phyloP scores from a whole-genome alignment of 1,139 yeast species.

The Yamadazyma dendronema region DNA sequence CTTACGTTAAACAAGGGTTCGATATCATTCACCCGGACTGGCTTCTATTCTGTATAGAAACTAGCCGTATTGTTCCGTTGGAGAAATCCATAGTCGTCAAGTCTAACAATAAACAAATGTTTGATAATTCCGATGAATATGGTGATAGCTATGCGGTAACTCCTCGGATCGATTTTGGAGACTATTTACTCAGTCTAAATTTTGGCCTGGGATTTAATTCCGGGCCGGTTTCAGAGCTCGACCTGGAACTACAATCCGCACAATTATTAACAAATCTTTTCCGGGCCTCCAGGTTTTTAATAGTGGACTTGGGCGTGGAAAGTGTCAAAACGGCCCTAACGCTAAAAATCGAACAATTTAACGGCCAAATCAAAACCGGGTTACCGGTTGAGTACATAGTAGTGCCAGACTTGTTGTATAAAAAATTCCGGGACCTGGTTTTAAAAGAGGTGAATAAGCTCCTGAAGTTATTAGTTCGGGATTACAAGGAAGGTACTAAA shows the following conservation, averaged over 20 bases:
- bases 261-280: constrained; percentile 7
- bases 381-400: constrained; percentile 11
- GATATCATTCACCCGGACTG: constrained; percentile 69
- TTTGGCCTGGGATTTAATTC: neutral
- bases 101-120: constrained; percentile 12
- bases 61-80: constrained; percentile 42
- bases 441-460: constrained; percentile 6
- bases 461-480: constrained; percentile 6
- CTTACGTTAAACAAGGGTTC: constrained; percentile 44
- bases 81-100: constrained; percentile 60
- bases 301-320: constrained; percentile 7
- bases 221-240: neutral
- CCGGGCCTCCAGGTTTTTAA: constrained; percentile 7
- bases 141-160: constrained; percentile 51
- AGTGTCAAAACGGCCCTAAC: constrained; percentile 1
- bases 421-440: constrained; percentile 3
- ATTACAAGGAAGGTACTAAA: constrained; percentile 15
- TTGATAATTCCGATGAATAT: constrained; percentile 39
- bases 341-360: constrained; percentile 10
- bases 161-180: constrained; percentile 9
- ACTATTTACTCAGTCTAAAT: constrained; percentile 6
- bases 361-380: constrained; percentile 5
- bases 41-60: constrained; percentile 63
- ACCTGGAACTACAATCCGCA: constrained; percentile 2
- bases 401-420: constrained; percentile 8